phyloP scores from a whole-genome alignment of 495 filamentous ascomycete genomes.

The Halenospora varia region DNA sequence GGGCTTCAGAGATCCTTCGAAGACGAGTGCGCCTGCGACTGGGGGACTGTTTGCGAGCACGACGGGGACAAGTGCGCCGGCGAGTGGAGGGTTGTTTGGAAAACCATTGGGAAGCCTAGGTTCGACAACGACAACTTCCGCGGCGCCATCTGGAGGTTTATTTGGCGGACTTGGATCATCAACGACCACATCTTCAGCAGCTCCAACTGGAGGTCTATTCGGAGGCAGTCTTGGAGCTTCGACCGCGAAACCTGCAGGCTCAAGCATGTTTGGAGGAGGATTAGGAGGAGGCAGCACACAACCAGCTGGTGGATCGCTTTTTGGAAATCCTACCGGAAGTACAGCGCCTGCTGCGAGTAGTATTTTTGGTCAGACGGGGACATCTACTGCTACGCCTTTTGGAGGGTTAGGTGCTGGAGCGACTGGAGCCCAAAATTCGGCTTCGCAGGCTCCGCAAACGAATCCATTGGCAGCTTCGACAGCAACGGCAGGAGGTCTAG shows the following conservation, averaged over 20 bases:
- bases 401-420: background rate
- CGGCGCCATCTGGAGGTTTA: background rate
- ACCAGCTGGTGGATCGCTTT: slow-evolving; percentile 8
- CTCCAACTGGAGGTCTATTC: slow-evolving; percentile 2
- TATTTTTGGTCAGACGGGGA: background rate
- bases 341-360: background rate
- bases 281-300: background rate
- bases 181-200: background rate
- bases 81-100: too few species aligned
- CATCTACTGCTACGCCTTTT: background rate
- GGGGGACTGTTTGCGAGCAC: too few species aligned
- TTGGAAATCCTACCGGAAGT: background rate
- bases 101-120: too few species aligned
- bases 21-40: too few species aligned
- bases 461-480: background rate
- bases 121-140: too few species aligned
- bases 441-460: background rate
- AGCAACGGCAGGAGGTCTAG: background rate
- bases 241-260: background rate
- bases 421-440: background rate
- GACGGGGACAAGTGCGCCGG: too few species aligned
- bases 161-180: background rate
- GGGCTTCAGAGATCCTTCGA: too few species aligned
- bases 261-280: background rate
- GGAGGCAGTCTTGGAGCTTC: slow-evolving; percentile 45